Base-by-base conservation (phyloP, 2,329 filamentous ascomycete genomes). In the Ascochyta rabiei region DNA sequence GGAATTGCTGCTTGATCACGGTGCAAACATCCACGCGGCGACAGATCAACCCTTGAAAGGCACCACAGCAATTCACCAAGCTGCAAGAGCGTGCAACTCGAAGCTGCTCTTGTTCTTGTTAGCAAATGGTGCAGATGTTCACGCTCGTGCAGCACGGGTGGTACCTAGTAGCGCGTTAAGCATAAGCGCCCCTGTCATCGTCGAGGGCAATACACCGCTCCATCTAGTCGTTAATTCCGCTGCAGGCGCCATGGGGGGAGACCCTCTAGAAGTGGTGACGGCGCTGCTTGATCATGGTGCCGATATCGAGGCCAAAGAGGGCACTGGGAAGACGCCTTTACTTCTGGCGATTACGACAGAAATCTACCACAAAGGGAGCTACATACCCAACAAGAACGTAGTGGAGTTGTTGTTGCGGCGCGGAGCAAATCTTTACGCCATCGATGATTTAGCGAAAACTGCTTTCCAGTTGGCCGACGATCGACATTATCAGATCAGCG, bases 51-150 rank as follows among this genome's bases (percentile, higher is more conserved):
- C 23, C 23, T 24, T 24, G 23, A 24, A 24, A 24, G 50, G 50
- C 19, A 39, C 37, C 10, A 54, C 37, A 38, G 43, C 43, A 23
- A 23, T 54, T 43, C 43, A 48, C 30, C 37, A 35, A 9, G 44
- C 44, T 42, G 50, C 35, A 49, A 31, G 41, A 30, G 12, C 24
- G 44, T 24, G 48, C 24, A 28, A 44, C 19, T 19, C 23, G 19
- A 39, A 51, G 30, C 18, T 51, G 31, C 21, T 51, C 33, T 43
- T 15, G 23, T 24, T 44, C 28, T 16, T 51, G n/a, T 38, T 51
- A 43, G 48, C 16, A 37, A 44, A 44, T 21, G 48, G 48, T 34
- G 48, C 39, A 19, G 39, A 51, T 51, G 39, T 51, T 26, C 48
- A 51, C 48, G 48, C 48, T 43, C 30, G 40, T 43, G 31, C 40